These are phyloP conservation scores for Arthrocladium fulminans DNA, from an alignment of 2,329 filamentous ascomycete genomes.

Conservation along the genomic window DNA sequence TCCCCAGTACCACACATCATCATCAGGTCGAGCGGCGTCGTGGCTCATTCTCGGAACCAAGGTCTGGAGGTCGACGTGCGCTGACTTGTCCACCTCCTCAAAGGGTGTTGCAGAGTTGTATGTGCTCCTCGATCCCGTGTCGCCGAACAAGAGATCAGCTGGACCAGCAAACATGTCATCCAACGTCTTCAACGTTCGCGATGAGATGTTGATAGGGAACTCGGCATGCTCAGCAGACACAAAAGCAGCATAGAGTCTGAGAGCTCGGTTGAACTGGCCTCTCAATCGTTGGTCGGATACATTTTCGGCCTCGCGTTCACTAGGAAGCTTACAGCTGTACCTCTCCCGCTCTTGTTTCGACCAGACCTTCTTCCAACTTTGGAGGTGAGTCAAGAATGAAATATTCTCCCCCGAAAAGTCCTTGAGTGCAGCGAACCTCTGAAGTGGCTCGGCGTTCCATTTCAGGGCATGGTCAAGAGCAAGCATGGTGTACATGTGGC, in stretches of 20 bases:
- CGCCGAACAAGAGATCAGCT: not conserved
- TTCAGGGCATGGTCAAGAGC: conserved; percentile 50
- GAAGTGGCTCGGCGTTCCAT: conserved; percentile 48
- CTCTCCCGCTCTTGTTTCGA: conserved; percentile 8
- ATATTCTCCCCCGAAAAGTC: not conserved
- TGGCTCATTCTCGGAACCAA: not conserved
- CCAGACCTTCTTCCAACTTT: conserved; percentile 43
- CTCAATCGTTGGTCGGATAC: conserved; percentile 26
- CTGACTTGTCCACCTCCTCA: conserved; percentile 10
- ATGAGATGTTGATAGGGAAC: conserved; percentile 49
- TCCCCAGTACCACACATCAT: conserved; percentile 3
- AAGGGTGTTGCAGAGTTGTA: conserved; percentile 19
- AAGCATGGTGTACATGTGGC: conserved; percentile 31
- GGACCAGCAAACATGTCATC: conserved; percentile 9
- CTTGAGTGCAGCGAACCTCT: conserved; percentile 47
- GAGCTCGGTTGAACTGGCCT: conserved; percentile 41
- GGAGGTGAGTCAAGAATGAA: conserved; percentile 10
- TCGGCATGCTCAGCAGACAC: conserved; percentile 49
- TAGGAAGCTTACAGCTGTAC: conserved; percentile 2
- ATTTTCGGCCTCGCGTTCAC: conserved; percentile 12
- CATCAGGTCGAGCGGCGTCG: not conserved
- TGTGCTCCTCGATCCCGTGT: conserved; percentile 37
- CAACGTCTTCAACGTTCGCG: conserved; percentile 11
- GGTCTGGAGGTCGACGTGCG: not conserved
- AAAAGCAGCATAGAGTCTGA: conserved; percentile 50